Evolutionary conservation across 2,329 filamentous ascomycete species (phyloP).

Genomic region (Lachnellula cervina): DNA sequence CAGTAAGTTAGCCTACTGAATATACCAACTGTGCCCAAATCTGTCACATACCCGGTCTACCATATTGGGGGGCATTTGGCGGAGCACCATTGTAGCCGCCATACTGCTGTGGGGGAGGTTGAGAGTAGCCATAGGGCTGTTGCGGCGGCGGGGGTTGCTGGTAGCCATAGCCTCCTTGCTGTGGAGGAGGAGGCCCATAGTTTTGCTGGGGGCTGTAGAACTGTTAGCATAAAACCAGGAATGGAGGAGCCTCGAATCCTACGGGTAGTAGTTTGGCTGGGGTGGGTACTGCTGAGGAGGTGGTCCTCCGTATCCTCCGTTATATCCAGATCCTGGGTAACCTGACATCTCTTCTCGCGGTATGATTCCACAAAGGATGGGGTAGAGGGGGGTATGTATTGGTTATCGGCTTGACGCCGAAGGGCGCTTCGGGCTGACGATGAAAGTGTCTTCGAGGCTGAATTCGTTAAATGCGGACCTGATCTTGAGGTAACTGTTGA

Average conservation of each 20-base stretch:
- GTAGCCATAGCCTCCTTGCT: slow-evolving; percentile 41
- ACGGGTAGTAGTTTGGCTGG: slow-evolving; percentile 47
- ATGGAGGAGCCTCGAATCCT: slow-evolving; percentile 30
- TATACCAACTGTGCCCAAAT: neutral
- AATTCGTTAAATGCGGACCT: slow-evolving; percentile 3
- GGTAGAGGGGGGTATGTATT: slow-evolving; percentile 4
- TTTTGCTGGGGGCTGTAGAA: slow-evolving; percentile 23
- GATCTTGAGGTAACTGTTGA: slow-evolving; percentile 10
- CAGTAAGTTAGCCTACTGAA: slow-evolving; percentile 3
- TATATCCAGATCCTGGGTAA: slow-evolving; percentile 53
- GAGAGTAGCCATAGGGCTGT: slow-evolving; percentile 32
- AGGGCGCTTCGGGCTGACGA: slow-evolving; percentile 6
- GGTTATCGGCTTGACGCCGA: slow-evolving; percentile 17
- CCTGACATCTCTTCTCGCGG: slow-evolving; percentile 50
- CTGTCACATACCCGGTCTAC: slow-evolving; percentile 42
- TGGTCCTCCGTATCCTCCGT: slow-evolving; percentile 38
- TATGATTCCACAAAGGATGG: neutral
- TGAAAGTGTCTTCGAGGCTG: slow-evolving; percentile 1
- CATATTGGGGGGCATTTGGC: slow-evolving; percentile 40
- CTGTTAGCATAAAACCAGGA: slow-evolving; percentile 26
- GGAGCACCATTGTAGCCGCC: slow-evolving; percentile 35
- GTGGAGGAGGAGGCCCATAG: slow-evolving; percentile 30
- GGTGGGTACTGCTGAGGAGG: slow-evolving; percentile 41
- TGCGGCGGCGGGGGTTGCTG: slow-evolving; percentile 44
- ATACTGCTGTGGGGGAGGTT: slow-evolving; percentile 45